A percentile compares a stretch with the other conserved stretches of the same genome.
phyloP scores from a whole-genome alignment of 345 rosid species.

The Hypericum androsaemum region DNA sequence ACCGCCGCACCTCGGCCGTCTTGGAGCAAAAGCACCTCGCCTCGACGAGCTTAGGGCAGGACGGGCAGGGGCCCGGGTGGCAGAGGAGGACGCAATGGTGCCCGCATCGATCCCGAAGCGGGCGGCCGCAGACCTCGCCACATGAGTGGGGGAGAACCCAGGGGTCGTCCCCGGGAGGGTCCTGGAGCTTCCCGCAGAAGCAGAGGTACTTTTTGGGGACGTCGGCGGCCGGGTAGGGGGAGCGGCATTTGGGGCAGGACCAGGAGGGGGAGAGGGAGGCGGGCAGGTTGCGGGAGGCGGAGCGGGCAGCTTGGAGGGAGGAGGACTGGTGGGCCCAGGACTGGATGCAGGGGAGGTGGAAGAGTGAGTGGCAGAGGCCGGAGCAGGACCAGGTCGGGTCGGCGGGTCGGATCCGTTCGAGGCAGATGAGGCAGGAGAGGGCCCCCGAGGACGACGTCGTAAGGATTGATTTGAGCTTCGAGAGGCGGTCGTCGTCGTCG shows the following conservation, averaged over 20 bases:
- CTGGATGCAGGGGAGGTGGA: constrained; percentile 82
- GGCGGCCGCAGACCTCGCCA: constrained; percentile 63
- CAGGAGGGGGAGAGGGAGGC: constrained; percentile 45
- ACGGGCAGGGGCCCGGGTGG: constrained; percentile 88
- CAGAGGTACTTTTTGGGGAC: constrained; percentile 60
- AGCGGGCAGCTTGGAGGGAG: constrained; percentile 60
- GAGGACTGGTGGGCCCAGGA: constrained; percentile 84
- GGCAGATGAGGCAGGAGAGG: constrained; percentile 78
- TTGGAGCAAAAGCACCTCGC: constrained; percentile 55
- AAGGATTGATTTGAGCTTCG: constrained; percentile 80
- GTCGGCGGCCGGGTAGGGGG: constrained; percentile 37
- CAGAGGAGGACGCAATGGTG: constrained; percentile 69
- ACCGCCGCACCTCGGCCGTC: constrained; percentile 54
- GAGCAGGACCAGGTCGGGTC: constrained; percentile 90
- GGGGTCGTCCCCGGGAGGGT: constrained; percentile 65
- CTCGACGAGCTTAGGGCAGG: constrained; percentile 68
- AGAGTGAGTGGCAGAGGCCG: constrained; percentile 62
- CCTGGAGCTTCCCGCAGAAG: constrained; percentile 66
- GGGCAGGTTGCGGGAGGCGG: constrained; percentile 49
- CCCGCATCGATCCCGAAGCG: constrained; percentile 56
- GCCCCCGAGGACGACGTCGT: constrained; percentile 82
- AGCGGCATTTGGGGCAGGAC: constrained; percentile 90
- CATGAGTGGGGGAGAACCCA: constrained; percentile 93
- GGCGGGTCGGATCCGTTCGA: constrained; percentile 65
- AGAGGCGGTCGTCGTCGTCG: constrained; percentile 44